Conservation (phyloP, 192 early-diverging fungal species). For the Entrophospora sp. region DNA sequence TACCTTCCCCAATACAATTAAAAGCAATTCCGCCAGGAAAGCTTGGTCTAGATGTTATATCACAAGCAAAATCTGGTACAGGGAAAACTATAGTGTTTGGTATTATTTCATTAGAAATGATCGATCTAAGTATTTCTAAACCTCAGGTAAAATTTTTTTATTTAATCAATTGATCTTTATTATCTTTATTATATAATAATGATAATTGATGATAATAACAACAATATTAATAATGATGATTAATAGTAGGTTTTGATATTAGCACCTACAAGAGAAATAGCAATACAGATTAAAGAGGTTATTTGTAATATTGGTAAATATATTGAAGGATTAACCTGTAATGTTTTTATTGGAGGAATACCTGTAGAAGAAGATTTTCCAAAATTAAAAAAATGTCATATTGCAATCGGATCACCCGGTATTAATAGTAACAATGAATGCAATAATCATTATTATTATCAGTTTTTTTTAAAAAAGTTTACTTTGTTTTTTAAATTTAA, state of each 20-base stretch:
- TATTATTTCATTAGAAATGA: slow-evolving; percentile 41
- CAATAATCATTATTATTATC: no score
- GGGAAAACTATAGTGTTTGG: slow-evolving; percentile 52
- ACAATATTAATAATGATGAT: no score
- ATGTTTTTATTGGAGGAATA: slow-evolving; percentile 49
- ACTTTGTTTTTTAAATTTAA: no score
- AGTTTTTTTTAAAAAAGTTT: no score
- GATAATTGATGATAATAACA: no score
- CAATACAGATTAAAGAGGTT: slow-evolving; percentile 51
- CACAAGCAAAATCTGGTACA: slow-evolving; percentile 73
- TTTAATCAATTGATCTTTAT: no score
- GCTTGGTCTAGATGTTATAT: slow-evolving; percentile 64
- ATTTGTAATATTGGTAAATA: slow-evolving; percentile 30
- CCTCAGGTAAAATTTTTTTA: no score
- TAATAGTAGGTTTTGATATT: slow-evolving; percentile 38
- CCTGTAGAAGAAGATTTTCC: slow-evolving; percentile 33
- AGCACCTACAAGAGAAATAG: slow-evolving; percentile 55
- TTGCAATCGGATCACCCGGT: slow-evolving; percentile 48
- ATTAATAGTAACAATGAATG: no score
- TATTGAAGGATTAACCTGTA: slow-evolving; percentile 24
- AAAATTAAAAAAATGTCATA: slow-evolving; percentile 37
- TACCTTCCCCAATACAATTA: slow-evolving; percentile 55
- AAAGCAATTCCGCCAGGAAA: slow-evolving; percentile 51
- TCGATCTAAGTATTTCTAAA: slow-evolving; percentile 21
- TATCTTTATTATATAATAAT: no score